Evolutionary conservation across 2,329 filamentous ascomycete genomes (phyloP), one percentile per base, ranked within the genome.

Genomic region (Cordyceps fumosorosea): DNA sequence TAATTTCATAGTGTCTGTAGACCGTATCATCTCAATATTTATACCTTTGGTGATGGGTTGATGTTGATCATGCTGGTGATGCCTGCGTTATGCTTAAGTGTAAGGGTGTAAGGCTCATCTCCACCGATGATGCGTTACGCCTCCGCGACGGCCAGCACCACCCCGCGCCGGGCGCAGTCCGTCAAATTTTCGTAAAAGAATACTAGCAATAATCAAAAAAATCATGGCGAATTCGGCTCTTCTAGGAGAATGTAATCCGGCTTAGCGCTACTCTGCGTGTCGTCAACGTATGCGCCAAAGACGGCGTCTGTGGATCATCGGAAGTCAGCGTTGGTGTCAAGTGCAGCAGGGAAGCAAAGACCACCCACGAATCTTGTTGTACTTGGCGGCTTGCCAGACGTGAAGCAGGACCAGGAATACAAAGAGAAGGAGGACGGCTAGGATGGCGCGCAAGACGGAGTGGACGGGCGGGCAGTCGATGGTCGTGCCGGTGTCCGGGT

Each of bases 341-440:
- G 11, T 14, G 10, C 29, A 16, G 10, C n/a, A 47, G 12, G 22
- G 12, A 26, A 26, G 22, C 40, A 48, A 18, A 48, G 11, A n/a
- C 34, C 6, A 14, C 34, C 11, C 45, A 60, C 62, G 42, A 18
- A 63, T 47, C 52, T 29, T 63, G 45, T 55, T 51, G 11, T 55
- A 60, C 20, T 24, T 52, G 14, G 56, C 56, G 2, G 51, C 62
- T 44, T 63, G 62, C 42, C 56, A 56, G 48, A 63, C 26, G 16
- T 63, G 62, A 8, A 63, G 5, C 7, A 56, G 29, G 29, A 63
- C 29, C 2, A 63, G n/a, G 12, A 63, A 34, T 22, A 20, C 14
- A 47, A 63, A 63, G 7, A 63, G 48, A 20, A 50, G 37, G 18
- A 50, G 50, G n/a, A 63, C 20, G 10, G 61, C 61, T 10, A 60